These are phyloP conservation scores for Candolleomyces efflorescens DNA, from an alignment of 768 basidiomycete species.

Conservation along the genomic window DNA sequence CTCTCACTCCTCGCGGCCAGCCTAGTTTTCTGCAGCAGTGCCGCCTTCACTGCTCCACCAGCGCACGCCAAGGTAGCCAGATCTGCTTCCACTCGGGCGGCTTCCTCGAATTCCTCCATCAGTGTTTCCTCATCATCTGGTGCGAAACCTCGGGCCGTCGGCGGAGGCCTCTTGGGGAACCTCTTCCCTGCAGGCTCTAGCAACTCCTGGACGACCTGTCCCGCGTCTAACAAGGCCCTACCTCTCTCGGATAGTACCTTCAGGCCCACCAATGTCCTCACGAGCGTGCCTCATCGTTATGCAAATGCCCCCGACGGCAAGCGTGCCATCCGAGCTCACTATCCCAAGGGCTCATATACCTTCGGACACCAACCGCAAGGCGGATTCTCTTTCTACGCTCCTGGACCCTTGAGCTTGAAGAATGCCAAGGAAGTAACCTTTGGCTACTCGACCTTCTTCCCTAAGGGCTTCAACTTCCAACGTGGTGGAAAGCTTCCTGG, in stretches of 20 bases:
- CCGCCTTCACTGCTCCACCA: no score
- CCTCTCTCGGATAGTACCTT: constrained; percentile 43
- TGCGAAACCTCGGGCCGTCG: no score
- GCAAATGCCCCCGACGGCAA: constrained; percentile 47
- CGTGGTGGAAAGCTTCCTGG: constrained; percentile 73
- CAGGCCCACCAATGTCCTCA: constrained; percentile 34
- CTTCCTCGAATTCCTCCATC: no score
- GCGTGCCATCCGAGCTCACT: constrained; percentile 47
- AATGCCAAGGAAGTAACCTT: constrained; percentile 68
- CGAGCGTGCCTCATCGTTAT: constrained; percentile 35
- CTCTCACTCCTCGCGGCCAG: no score
- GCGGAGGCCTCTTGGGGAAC: constrained; percentile 19
- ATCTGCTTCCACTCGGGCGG: no score
- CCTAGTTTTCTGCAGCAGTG: no score
- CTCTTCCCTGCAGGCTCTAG: constrained; percentile 39
- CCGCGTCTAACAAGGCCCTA: constrained; percentile 29
- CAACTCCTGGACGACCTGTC: constrained; percentile 44
- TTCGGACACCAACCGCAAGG: constrained; percentile 44
- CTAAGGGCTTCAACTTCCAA: constrained; percentile 57
- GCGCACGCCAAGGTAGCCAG: no score
- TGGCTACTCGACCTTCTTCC: constrained; percentile 58
- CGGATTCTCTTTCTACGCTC: constrained; percentile 73
- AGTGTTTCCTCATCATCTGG: no score
- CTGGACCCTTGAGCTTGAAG: constrained; percentile 54
- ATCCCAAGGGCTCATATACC: constrained; percentile 55